These are phyloP conservation scores for Blastocrithidia nonstop DNA, from an alignment of 208 protist genomes.

Conservation along the genomic window DNA sequence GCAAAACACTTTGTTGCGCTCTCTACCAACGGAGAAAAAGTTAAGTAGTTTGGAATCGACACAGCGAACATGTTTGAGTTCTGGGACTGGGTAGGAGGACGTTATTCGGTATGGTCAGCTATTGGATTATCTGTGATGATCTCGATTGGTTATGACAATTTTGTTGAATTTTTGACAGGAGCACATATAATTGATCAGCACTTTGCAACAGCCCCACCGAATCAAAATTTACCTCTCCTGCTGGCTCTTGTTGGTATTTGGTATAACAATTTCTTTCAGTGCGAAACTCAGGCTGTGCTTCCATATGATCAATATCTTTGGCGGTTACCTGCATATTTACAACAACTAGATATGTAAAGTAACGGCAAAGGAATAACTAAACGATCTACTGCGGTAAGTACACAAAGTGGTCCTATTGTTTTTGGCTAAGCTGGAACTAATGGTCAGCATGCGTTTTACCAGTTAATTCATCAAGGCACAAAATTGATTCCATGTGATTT, in stretches of 20 bases:
- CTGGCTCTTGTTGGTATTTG: slow-evolving; percentile 92
- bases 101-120: slow-evolving; percentile 95
- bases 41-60: slow-evolving; percentile 92
- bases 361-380: slow-evolving; percentile 91
- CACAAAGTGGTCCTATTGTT: slow-evolving; percentile 91
- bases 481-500: slow-evolving; percentile 95
- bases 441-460: slow-evolving; percentile 93
- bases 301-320: slow-evolving; percentile 97
- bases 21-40: slow-evolving; percentile 88
- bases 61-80: slow-evolving; percentile 95
- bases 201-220: slow-evolving; percentile 38
- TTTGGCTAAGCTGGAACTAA: slow-evolving; percentile 94
- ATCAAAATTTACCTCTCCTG: slow-evolving; percentile 87
- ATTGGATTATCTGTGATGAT: slow-evolving; percentile 93
- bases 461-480: slow-evolving; percentile 94
- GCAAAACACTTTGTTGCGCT: slow-evolving; percentile 96
- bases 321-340: slow-evolving; percentile 94
- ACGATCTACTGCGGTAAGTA: slow-evolving; percentile 23
- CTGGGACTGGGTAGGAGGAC: slow-evolving; percentile 97
- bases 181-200: slow-evolving; percentile 74
- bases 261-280: slow-evolving; percentile 95
- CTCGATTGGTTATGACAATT: slow-evolving; percentile 90
- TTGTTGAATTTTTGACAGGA: slow-evolving; percentile 88
- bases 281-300: slow-evolving; percentile 91
- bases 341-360: slow-evolving; percentile 96